Conservation (phyloP, 2,329 filamentous ascomycete genomes). For the Claviceps arundinis region DNA sequence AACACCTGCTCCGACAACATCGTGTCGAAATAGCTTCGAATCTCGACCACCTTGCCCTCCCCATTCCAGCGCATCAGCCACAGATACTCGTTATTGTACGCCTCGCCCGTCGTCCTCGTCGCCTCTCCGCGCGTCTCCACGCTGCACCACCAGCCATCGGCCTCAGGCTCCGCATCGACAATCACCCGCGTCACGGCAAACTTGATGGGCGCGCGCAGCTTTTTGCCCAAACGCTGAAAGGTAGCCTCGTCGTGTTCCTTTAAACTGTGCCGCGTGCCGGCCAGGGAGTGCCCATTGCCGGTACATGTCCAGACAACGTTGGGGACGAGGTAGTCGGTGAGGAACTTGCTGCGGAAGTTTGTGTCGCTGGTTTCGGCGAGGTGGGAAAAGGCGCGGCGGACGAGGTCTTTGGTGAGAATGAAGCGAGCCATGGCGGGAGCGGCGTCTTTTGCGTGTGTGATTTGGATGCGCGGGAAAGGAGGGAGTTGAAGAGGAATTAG, state of each 20-base stretch:
- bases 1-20: constrained; percentile 10
- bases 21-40: constrained; percentile 14
- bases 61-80: constrained; percentile 13
- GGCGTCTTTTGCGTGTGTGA: background rate
- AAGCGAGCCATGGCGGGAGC: constrained; percentile 8
- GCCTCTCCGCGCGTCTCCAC: constrained; percentile 12
- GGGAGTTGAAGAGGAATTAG: no score
- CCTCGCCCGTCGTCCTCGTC: constrained; percentile 8
- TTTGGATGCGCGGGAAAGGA: background rate
- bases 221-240: constrained; percentile 10
- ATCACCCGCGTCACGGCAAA: constrained; percentile 11
- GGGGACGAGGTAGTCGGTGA: constrained; percentile 8
- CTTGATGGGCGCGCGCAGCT: constrained; percentile 11
- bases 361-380: constrained; percentile 9
- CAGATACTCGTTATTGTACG: constrained; percentile 14
- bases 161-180: constrained; percentile 10
- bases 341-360: constrained; percentile 9
- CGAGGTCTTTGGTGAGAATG: constrained; percentile 11
- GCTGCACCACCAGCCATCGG: constrained; percentile 13
- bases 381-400: constrained; percentile 10
- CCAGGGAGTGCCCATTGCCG: constrained; percentile 13
- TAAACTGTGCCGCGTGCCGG: constrained; percentile 10
- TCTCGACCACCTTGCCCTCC: constrained; percentile 13
- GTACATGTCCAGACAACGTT: constrained; percentile 13
- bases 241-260: constrained; percentile 9